These are phyloP conservation scores for Xanthoparmelia taractica DNA, from an alignment of 495 filamentous ascomycete species.

Conservation along the genomic window DNA sequence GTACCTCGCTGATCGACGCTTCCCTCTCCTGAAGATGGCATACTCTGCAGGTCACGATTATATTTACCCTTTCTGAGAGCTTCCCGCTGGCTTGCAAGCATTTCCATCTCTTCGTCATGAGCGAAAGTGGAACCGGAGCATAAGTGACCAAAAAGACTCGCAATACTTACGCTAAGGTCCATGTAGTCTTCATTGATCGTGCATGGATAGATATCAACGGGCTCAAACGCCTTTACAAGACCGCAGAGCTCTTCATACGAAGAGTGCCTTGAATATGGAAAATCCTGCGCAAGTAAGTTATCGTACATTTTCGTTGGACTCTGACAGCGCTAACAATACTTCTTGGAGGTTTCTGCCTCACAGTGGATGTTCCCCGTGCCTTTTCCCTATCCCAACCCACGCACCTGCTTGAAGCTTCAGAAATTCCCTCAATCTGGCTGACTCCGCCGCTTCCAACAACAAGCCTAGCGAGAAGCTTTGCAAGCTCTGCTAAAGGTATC, in stretches of 20 bases:
- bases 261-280: constrained; percentile 88
- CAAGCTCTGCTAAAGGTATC: constrained; percentile 40
- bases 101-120: constrained; percentile 57
- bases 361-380: not conserved
- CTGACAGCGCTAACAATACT: constrained; percentile 13
- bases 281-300: constrained; percentile 35
- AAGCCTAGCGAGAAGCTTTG: constrained; percentile 28
- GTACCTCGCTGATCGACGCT: not conserved
- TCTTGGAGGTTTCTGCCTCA: constrained; percentile 7
- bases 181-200: constrained; percentile 61
- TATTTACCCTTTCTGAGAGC: constrained; percentile 5
- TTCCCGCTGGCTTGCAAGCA: constrained; percentile 4
- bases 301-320: not conserved
- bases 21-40: not conserved
- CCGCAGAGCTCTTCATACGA: constrained; percentile 73
- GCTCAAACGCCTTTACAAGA: constrained; percentile 59
- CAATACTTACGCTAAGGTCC: constrained; percentile 55
- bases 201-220: constrained; percentile 76
- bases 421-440: constrained; percentile 3
- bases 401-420: not conserved
- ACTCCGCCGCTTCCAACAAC: not conserved
- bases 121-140: constrained; percentile 54
- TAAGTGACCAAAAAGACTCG: constrained; percentile 59
- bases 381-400: not conserved
- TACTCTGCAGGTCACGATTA: not conserved